Evolutionary conservation across 768 basidiomycete genomes (phyloP).

Genomic region (Macrolepiota dolichaula): DNA sequence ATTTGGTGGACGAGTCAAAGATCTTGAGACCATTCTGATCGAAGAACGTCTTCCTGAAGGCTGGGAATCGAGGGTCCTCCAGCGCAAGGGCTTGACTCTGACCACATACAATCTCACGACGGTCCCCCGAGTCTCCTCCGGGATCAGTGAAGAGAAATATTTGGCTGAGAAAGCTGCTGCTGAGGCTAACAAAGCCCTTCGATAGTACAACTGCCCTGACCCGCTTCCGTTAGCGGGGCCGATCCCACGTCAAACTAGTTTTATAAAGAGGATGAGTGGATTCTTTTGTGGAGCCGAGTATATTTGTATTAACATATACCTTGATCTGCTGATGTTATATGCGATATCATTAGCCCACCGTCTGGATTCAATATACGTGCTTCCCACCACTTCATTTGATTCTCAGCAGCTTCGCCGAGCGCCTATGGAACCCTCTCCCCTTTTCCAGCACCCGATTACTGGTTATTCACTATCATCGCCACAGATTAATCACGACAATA

Average conservation of each 20-base stretch:
- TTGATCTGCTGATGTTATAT: too few relatives aligned
- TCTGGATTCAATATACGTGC: too few relatives aligned
- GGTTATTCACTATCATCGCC: too few relatives aligned
- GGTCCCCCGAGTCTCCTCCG: slow-evolving; percentile 27
- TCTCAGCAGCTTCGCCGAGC: too few relatives aligned
- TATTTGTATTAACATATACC: too few relatives aligned
- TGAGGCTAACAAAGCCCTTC: neutral
- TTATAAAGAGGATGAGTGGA: neutral
- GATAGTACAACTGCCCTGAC: neutral
- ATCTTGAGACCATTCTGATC: slow-evolving; percentile 44
- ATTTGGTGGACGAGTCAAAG: slow-evolving; percentile 52
- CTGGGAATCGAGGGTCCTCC: slow-evolving; percentile 56
- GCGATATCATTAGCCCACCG: neutral
- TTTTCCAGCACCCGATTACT: too few relatives aligned
- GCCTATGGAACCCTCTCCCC: too few relatives aligned
- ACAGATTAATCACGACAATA: too few relatives aligned
- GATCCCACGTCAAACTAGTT: neutral
- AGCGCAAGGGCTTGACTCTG: slow-evolving; percentile 53
- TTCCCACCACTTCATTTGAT: too few relatives aligned
- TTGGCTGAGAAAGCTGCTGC: slow-evolving; percentile 14
- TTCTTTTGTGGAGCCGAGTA: neutral
- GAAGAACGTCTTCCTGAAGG: slow-evolving; percentile 65
- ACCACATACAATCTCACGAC: slow-evolving; percentile 43
- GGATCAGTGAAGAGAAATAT: slow-evolving; percentile 28
- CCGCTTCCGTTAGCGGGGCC: neutral